A percentile compares a stretch with the other conserved stretches of the same genome.
These are phyloP conservation scores for Galium porrigens DNA, from an alignment of 305 asterid genomes.

Conservation along the genomic window DNA sequence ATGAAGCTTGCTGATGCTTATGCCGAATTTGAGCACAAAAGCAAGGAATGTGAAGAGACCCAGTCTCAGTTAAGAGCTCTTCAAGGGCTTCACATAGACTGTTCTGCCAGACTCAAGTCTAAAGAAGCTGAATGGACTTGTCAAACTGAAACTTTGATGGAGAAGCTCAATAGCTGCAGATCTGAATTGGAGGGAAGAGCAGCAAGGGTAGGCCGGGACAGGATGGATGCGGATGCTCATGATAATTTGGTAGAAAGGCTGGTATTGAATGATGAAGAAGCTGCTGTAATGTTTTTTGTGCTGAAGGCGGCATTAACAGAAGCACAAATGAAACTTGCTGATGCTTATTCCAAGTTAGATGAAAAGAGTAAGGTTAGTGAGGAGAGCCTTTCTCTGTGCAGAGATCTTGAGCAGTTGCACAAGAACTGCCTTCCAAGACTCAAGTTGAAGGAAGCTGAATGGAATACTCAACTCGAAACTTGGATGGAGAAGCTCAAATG, in stretches of 20 bases:
- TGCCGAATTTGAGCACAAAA: conserved; percentile 23
- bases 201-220: conserved; percentile 16
- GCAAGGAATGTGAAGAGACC: conserved; percentile 21
- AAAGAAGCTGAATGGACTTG: conserved; percentile 31
- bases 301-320: conserved; percentile 48
- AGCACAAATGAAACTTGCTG: conserved; percentile 25
- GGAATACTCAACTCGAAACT: conserved; percentile 21
- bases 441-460: conserved; percentile 25
- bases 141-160: conserved; percentile 14
- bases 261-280: conserved; percentile 32
- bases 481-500: conserved; percentile 18
- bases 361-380: conserved; percentile 20
- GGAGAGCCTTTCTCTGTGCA: conserved; percentile 16
- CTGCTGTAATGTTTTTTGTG: conserved; percentile 31
- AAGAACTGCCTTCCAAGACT: conserved; percentile 18
- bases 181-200: conserved; percentile 23
- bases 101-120: conserved; percentile 18
- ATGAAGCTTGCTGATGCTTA: conserved; percentile 24
- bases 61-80: conserved; percentile 6
- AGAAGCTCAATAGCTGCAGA: conserved; percentile 17
- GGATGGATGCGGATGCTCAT: conserved; percentile 17
- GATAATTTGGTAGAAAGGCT: conserved; percentile 12
- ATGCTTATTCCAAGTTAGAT: conserved; percentile 21
- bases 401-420: conserved; percentile 6
- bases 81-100: conserved; percentile 15